These are phyloP conservation scores for Voacanga thouarsii DNA, from an alignment of 257 asterid genomes.

Conservation along the genomic window DNA sequence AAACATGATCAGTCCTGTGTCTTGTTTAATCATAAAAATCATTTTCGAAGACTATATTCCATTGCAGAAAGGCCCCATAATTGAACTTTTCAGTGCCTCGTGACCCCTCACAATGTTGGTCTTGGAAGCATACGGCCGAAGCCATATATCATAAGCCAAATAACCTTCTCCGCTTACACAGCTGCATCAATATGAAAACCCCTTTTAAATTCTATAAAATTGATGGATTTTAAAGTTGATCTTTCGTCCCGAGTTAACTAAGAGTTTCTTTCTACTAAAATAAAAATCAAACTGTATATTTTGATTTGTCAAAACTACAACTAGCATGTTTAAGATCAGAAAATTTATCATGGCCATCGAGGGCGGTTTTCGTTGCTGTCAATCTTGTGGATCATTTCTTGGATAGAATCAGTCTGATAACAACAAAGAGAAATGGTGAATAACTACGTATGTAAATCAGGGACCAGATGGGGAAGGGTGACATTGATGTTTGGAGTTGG, in stretches of 20 bases:
- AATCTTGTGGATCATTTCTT: background rate
- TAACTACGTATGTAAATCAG: background rate
- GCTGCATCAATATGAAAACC: background rate
- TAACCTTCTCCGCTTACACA: background rate
- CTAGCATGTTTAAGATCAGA: background rate
- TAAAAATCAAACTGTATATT: too few species aligned
- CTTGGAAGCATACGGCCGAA: background rate
- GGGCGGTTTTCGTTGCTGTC: background rate
- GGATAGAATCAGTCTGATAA: background rate
- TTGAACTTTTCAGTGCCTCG: background rate
- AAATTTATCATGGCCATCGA: background rate
- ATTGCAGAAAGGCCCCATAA: conserved; percentile 22
- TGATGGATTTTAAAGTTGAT: too few species aligned
- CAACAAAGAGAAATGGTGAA: background rate
- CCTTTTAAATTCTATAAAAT: background rate
- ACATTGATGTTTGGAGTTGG: background rate
- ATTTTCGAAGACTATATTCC: conserved; percentile 23
- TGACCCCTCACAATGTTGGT: background rate
- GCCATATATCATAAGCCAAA: background rate
- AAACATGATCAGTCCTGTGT: conserved; percentile 27
- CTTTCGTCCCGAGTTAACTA: too few species aligned
- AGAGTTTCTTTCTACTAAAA: too few species aligned
- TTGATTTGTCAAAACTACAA: too few species aligned
- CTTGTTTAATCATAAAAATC: conserved; percentile 21
- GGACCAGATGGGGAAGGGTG: background rate